Percentiles rank a stretch among this genome's conserved stretches.
phyloP scores from a whole-genome alignment of 768 basidiomycete genomes.

The Amanita jacksonii region DNA sequence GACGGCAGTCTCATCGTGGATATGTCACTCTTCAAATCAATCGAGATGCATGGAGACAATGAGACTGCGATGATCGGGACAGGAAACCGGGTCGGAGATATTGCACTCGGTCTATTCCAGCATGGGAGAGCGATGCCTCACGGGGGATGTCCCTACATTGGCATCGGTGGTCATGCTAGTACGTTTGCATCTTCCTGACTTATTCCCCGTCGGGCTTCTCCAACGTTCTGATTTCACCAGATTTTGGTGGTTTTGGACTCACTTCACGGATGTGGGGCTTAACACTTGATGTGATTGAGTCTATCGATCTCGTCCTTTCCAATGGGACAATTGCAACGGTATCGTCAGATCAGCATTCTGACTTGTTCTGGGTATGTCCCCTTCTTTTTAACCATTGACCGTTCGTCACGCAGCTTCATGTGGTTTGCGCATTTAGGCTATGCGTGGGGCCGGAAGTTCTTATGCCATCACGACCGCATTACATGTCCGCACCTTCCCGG shows the following conservation, averaged over 20 bases:
- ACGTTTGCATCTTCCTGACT: not conserved
- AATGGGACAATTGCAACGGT: conserved; percentile 17
- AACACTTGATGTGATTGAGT: conserved; percentile 17
- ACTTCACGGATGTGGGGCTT: conserved; percentile 22
- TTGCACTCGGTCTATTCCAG: conserved; percentile 13
- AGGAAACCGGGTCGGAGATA: conserved; percentile 19
- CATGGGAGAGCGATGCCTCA: conserved; percentile 17
- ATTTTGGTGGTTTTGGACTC: conserved; percentile 19
- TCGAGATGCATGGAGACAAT: conserved; percentile 12
- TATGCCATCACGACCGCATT: conserved; percentile 16
- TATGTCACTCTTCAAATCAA: conserved; percentile 15
- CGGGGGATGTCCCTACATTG: conserved; percentile 15
- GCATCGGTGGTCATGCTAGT: conserved; percentile 19
- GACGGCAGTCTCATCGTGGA: conserved; percentile 20
- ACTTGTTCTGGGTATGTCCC: conserved; percentile 20
- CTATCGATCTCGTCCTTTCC: conserved; percentile 19
- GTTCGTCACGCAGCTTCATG: not conserved
- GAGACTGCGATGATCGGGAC: conserved; percentile 16
- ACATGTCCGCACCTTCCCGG: conserved; percentile 13
- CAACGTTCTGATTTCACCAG: conserved; percentile 5
- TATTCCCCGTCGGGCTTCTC: not conserved
- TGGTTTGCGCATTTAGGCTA: conserved; percentile 8
- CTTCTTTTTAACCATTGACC: not conserved
- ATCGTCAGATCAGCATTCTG: conserved; percentile 14
- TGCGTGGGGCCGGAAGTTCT: conserved; percentile 16